Conservation (phyloP, 352 stramenopile species). For the Phytophthora europaea region DNA sequence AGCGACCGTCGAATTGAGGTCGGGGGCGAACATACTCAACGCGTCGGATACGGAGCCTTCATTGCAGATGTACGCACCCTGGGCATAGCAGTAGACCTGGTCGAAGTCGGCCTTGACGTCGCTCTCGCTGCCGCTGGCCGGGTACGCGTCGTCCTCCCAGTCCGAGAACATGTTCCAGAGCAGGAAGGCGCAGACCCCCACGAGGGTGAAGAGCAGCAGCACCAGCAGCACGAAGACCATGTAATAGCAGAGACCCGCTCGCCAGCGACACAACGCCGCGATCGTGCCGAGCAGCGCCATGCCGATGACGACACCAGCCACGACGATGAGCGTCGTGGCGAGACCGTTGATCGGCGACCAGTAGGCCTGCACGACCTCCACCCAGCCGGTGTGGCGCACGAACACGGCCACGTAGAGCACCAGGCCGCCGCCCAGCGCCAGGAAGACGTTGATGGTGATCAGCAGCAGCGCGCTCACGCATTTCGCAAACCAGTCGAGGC, state of each 20-base stretch:
- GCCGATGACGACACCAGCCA: slow-evolving; percentile 60
- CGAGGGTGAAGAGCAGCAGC: slow-evolving; percentile 57
- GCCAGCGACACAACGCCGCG: slow-evolving; percentile 61
- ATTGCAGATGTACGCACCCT: slow-evolving; percentile 79
- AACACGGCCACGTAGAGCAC: slow-evolving; percentile 63
- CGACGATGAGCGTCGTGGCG: slow-evolving; percentile 55
- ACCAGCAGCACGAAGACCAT: slow-evolving; percentile 56
- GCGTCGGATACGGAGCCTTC: slow-evolving; percentile 55
- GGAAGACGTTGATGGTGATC: slow-evolving; percentile 66
- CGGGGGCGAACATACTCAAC: slow-evolving; percentile 57
- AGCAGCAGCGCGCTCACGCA: slow-evolving; percentile 54
- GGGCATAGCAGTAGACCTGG: slow-evolving; percentile 75
- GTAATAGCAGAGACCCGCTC: slow-evolving; percentile 66
- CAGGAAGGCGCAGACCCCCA: slow-evolving; percentile 59
- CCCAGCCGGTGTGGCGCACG: slow-evolving; percentile 57
- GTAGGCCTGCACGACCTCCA: slow-evolving; percentile 62
- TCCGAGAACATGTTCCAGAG: slow-evolving; percentile 51
- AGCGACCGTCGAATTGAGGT: slow-evolving; percentile 40
- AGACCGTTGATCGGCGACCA: slow-evolving; percentile 53
- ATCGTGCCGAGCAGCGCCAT: slow-evolving; percentile 66
- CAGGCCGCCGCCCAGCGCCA: slow-evolving; percentile 61
- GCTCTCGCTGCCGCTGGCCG: slow-evolving; percentile 48
- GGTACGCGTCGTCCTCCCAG: slow-evolving; percentile 58
- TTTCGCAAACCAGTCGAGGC: slow-evolving; percentile 37
- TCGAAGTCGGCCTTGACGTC: slow-evolving; percentile 67